A percentile compares a stretch with the other conserved stretches of the same genome.
These are phyloP conservation scores for Fusarium sp. DNA, from an alignment of 2,329 filamentous ascomycete species.

Conservation along the genomic window DNA sequence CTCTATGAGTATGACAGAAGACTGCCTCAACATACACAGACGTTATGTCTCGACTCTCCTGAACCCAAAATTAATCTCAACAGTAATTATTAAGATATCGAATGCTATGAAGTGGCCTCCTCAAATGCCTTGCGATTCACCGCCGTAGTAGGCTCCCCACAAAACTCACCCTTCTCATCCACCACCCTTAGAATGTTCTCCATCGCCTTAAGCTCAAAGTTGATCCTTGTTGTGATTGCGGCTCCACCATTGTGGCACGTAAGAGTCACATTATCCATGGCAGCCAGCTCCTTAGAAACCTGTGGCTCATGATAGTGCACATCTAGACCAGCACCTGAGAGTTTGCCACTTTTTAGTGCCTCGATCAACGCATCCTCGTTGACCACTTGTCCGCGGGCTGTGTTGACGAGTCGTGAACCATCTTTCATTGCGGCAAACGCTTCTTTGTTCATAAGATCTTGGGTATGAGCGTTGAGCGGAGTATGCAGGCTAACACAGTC, in stretches of 20 bases:
- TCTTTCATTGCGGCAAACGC: slow-evolving; percentile 59
- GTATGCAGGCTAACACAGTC: slow-evolving; percentile 56
- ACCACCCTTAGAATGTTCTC: slow-evolving; percentile 46
- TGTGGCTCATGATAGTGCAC: slow-evolving; percentile 69
- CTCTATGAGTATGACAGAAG: too few species aligned
- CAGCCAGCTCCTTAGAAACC: slow-evolving; percentile 57
- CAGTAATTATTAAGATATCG: neutral
- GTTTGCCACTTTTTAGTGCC: slow-evolving; percentile 62
- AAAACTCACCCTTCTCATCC: slow-evolving; percentile 37
- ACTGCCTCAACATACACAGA: too few species aligned
- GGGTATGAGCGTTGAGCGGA: slow-evolving; percentile 43
- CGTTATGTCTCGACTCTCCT: too few species aligned
- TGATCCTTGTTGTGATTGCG: slow-evolving; percentile 57
- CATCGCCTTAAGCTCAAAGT: slow-evolving; percentile 55
- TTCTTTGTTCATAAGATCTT: slow-evolving; percentile 33
- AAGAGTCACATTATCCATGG: slow-evolving; percentile 58
- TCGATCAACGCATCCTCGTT: slow-evolving; percentile 65
- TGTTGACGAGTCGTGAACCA: slow-evolving; percentile 66
- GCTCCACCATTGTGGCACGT: slow-evolving; percentile 58
- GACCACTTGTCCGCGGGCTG: slow-evolving; percentile 66
- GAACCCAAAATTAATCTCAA: too few species aligned
- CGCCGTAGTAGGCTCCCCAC: slow-evolving; percentile 28
- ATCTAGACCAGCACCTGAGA: slow-evolving; percentile 66
- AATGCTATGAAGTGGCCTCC: neutral
- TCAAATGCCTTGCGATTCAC: slow-evolving; percentile 29